Percentiles rank a stretch among this genome's conserved stretches.
phyloP scores from a whole-genome alignment of 495 filamentous ascomycete species.

The Xylaria scruposa region DNA sequence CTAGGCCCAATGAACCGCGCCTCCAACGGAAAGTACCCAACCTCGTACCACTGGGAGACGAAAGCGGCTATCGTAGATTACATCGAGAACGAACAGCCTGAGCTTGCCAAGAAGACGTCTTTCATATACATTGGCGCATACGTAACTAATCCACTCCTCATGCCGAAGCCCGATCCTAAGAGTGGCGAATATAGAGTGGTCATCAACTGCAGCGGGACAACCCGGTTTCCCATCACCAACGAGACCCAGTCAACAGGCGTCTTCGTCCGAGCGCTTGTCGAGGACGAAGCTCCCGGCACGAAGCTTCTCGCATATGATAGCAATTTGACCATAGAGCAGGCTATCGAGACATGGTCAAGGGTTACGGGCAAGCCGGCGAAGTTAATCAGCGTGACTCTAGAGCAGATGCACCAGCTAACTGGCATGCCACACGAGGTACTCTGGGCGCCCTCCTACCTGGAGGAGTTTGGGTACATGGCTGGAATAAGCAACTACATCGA shows the following conservation, averaged over 20 bases:
- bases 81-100: constrained; percentile 39
- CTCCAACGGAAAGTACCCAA: constrained; percentile 47
- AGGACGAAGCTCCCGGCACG: constrained; percentile 44
- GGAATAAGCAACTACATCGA: constrained; percentile 44
- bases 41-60: constrained; percentile 48
- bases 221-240: constrained; percentile 48
- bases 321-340: constrained; percentile 41
- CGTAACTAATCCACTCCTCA: constrained; percentile 36
- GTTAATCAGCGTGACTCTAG: constrained; percentile 37
- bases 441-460: constrained; percentile 40
- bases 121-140: constrained; percentile 47
- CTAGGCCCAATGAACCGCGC: constrained; percentile 42
- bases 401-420: constrained; percentile 44
- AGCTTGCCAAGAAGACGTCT: constrained; percentile 40
- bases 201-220: constrained; percentile 35
- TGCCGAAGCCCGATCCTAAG: constrained; percentile 38
- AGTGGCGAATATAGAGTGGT: constrained; percentile 39
- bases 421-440: constrained; percentile 50
- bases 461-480: constrained; percentile 52
- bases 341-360: constrained; percentile 42
- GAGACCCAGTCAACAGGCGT: constrained; percentile 45
- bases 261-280: constrained; percentile 52
- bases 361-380: constrained; percentile 42
- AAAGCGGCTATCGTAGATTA: constrained; percentile 49
- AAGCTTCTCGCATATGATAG: constrained; percentile 54